Evolutionary conservation across 768 basidiomycete genomes (phyloP).

Genomic region (Lepiota brunneoincarnata): DNA sequence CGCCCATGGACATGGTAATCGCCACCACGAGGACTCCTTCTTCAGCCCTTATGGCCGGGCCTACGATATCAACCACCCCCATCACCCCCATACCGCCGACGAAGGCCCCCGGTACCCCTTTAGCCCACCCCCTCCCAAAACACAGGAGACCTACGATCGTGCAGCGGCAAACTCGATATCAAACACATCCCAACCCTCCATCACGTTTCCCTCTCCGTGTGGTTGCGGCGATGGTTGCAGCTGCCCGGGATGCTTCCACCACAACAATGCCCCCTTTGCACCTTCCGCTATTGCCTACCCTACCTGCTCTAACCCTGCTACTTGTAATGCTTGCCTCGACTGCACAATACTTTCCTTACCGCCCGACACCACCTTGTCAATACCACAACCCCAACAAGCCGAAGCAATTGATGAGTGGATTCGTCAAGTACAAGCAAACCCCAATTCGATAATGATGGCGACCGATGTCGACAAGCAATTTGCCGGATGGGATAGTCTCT

Average conservation of each 20-base stretch:
- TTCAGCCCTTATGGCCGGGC: constrained; percentile 72
- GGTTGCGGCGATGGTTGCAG: constrained; percentile 61
- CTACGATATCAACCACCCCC: constrained; percentile 43
- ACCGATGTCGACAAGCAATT: background rate
- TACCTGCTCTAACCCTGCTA: constrained; percentile 34
- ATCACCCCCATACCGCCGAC: constrained; percentile 25
- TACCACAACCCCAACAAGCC: constrained; percentile 39
- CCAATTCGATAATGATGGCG: constrained; percentile 13
- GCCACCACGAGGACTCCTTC: constrained; percentile 47
- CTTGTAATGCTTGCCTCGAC: constrained; percentile 52
- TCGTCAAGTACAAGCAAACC: constrained; percentile 43
- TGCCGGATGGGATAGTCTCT: constrained; percentile 1
- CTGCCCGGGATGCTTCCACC: constrained; percentile 64
- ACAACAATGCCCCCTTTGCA: constrained; percentile 34
- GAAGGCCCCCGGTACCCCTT: constrained; percentile 15
- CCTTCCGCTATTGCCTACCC: constrained; percentile 34
- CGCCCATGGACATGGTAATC: constrained; percentile 37
- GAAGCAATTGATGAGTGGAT: constrained; percentile 65
- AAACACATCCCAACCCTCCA: constrained; percentile 14
- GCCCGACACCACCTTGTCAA: constrained; percentile 37
- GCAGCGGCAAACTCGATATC: constrained; percentile 19
- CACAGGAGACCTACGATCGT: constrained; percentile 24
- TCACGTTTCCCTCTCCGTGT: constrained; percentile 47
- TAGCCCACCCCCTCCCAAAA: constrained; percentile 20
- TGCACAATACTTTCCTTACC: constrained; percentile 56